Conservation (phyloP, 2,329 filamentous ascomycete genomes). For the Emergomyces pasteurianus region DNA sequence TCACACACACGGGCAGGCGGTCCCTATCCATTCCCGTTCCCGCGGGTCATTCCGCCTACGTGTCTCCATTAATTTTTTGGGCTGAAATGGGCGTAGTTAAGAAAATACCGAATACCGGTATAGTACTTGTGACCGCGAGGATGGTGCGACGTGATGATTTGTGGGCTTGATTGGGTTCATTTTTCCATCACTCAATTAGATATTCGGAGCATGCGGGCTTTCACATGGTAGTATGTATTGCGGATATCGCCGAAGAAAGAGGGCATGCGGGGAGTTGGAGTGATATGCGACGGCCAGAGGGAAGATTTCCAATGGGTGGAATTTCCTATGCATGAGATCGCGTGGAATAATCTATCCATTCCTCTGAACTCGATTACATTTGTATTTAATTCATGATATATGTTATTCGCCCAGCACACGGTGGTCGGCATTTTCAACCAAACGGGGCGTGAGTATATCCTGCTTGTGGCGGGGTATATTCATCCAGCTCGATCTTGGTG, state of each 20-base stretch:
- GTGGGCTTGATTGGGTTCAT: no score
- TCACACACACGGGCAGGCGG: background rate
- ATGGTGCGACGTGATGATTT: background rate
- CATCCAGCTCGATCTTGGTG: conserved; percentile 76
- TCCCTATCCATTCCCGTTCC: background rate
- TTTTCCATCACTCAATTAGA: background rate
- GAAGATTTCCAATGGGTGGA: background rate
- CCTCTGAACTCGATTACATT: background rate
- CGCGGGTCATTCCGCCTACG: background rate
- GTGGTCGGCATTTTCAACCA: background rate
- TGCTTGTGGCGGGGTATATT: background rate
- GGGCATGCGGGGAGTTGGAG: no score
- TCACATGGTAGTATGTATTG: background rate
- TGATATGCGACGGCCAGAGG: background rate
- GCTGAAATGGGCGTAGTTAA: background rate
- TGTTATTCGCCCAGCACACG: background rate
- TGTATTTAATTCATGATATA: background rate
- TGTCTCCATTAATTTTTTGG: background rate
- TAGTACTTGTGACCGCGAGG: background rate
- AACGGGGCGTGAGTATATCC: background rate
- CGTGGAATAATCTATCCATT: background rate
- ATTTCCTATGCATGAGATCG: background rate
- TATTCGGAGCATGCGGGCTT: background rate
- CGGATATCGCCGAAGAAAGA: background rate
- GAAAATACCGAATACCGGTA: background rate